Base-by-base conservation (phyloP, 2,329 filamentous ascomycete genomes). In the Cladorrhinum sp. region DNA sequence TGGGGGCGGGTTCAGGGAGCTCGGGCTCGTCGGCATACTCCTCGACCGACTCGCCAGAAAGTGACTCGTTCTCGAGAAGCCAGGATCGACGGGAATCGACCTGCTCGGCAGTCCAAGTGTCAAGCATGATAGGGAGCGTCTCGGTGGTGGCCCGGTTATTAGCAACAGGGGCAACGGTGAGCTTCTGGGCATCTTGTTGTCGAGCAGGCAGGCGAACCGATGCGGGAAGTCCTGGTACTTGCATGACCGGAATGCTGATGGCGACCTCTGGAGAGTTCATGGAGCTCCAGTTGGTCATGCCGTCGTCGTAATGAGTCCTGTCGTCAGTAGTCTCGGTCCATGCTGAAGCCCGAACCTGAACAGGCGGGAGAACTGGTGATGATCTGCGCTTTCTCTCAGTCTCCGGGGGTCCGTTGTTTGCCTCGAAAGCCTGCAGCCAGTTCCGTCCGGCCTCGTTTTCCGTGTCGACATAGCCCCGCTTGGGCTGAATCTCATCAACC, bases 201-300 rank as follows among this genome's bases (percentile, higher is more conserved):
- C 52, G 63, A 62, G 67, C 63, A 33, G 63, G 67, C 51, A 74
- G 72, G 55, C 67, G 68, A 55, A 81, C 75, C 54, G 78, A 76
- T 0, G 75, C 77, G 3, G 77, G 71, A 18, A 74, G 75, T 8
- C 76, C 77, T 58, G 76, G 74, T 12, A 75, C 73, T 55, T 75
- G 75, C 24, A 74, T 72, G 53, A 76, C 71, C 36, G 76, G 75
- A 20, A 83, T 69, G 60, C 79, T 74, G 56, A 82, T 70, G 16
- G 79, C 73, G 49, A 74, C 71, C 30, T 77, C 74, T 8, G 81
- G 77, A 10, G 82, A 82, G 62, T 82, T 75, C n/a, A 81, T 71
- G 2, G 80, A 81, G 51, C 76, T 80, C 79, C 80, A 82, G 61
- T 77, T 75, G 16, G 77, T 78, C 4, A 72, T 77, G 1, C 69